Evolutionary conservation across 2,329 filamentous ascomycete species (phyloP).

Genomic region (Pseudogymnoascus sp.): DNA sequence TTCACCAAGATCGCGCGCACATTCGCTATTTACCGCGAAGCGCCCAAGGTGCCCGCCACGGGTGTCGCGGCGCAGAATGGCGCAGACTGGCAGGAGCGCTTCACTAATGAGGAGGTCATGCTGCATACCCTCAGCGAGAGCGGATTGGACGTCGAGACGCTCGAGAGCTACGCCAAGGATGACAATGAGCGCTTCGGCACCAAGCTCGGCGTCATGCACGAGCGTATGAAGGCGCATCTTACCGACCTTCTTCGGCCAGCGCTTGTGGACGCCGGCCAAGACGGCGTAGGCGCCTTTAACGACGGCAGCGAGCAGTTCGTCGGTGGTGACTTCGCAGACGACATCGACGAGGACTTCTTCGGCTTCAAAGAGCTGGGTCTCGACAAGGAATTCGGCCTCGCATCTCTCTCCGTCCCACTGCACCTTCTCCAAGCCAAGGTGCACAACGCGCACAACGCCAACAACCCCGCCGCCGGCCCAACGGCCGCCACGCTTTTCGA

Average conservation of each 20-base stretch:
- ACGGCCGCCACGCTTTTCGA: conserved; percentile 46
- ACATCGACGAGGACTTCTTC: conserved; percentile 97
- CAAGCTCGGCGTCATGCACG: conserved; percentile 78
- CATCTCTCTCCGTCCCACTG: conserved; percentile 82
- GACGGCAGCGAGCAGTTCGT: conserved; percentile 97
- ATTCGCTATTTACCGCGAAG: conserved; percentile 74
- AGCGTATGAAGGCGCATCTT: conserved; percentile 88
- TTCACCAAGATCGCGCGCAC: conserved; percentile 76
- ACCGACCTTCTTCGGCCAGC: conserved; percentile 90
- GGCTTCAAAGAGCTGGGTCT: conserved; percentile 93
- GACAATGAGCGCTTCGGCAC: conserved; percentile 79
- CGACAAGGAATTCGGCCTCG: conserved; percentile 81
- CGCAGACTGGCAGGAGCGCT: conserved; percentile 53
- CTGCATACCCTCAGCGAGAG: conserved; percentile 79
- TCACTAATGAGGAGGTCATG: conserved; percentile 75
- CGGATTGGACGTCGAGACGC: conserved; percentile 69
- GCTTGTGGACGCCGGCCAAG: conserved; percentile 67
- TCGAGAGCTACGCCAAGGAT: conserved; percentile 85
- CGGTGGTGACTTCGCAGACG: conserved; percentile 92
- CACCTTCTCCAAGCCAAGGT: conserved; percentile 91
- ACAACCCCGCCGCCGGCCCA: conserved; percentile 53
- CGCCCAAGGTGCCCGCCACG: conserved; percentile 61
- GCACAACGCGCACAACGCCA: conserved; percentile 73
- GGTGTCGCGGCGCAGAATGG: conserved; percentile 29
- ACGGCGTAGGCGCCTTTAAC: conserved; percentile 86